These are phyloP conservation scores for Paraphaeosphaeria minitans DNA, from an alignment of 2,329 filamentous ascomycete genomes.

Conservation along the genomic window DNA sequence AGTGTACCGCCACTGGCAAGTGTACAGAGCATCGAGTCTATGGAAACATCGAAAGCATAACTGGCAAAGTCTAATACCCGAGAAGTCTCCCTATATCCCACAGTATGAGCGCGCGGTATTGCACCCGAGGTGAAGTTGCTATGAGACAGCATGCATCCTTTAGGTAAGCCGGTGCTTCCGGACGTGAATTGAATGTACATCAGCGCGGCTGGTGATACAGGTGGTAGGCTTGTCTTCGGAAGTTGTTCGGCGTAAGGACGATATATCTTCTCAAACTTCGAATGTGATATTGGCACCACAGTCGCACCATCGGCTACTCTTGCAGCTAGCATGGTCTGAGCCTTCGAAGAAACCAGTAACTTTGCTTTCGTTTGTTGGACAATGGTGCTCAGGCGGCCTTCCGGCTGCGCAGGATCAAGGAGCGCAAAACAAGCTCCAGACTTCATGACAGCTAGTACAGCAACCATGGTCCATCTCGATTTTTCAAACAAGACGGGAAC, in stretches of 20 bases:
- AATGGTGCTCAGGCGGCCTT: conserved; percentile 39
- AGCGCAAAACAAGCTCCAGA: conserved; percentile 46
- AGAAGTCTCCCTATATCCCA: conserved; percentile 42
- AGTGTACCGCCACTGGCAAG: conserved; percentile 41
- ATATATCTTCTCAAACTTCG: conserved; percentile 37
- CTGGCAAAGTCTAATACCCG: conserved; percentile 45
- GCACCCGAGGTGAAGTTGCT: conserved; percentile 44
- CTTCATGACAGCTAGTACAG: conserved; percentile 49
- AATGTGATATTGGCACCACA: conserved; percentile 41
- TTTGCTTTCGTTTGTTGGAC: conserved; percentile 37
- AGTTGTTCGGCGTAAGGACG: conserved; percentile 35
- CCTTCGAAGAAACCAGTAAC: conserved; percentile 36
- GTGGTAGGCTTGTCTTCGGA: conserved; percentile 31
- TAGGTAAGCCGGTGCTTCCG: conserved; percentile 43
- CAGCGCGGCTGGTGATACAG: conserved; percentile 30
- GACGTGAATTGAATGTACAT: conserved; percentile 47
- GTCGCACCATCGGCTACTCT: conserved; percentile 36
- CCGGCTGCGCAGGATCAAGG: conserved; percentile 44
- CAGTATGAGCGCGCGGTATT: conserved; percentile 37
- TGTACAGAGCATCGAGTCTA: conserved; percentile 45
- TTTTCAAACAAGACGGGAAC: conserved; percentile 50
- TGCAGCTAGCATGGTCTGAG: conserved; percentile 34
- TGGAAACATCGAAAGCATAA: conserved; percentile 46
- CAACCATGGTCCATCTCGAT: conserved; percentile 46
- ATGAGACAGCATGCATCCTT: conserved; percentile 43